Conservation (phyloP, 1,139 yeast genomes). For the Candida mesenterica region DNA sequence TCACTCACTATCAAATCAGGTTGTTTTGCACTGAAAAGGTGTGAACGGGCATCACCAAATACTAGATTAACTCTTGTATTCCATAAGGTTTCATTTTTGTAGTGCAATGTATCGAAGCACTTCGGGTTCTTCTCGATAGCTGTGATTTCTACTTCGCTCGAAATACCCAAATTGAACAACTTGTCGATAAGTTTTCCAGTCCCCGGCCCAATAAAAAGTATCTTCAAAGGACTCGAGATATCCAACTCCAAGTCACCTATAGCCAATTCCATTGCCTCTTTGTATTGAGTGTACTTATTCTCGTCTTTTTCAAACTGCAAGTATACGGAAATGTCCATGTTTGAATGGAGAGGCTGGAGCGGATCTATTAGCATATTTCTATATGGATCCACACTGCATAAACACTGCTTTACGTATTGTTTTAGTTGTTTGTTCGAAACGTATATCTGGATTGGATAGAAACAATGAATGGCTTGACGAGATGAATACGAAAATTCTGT, state of each 20-base stretch:
- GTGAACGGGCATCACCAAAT: conserved; percentile 47
- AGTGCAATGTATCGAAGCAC: conserved; percentile 50
- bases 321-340: conserved; percentile 61
- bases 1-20: conserved; percentile 70
- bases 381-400: conserved; percentile 3
- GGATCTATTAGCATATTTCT: conserved; percentile 40
- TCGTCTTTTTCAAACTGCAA: conserved; percentile 67
- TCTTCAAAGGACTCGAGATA: conserved; percentile 9
- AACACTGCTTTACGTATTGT: conserved; percentile 1
- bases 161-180: conserved; percentile 35
- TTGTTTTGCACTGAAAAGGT: conserved; percentile 27
- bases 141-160: conserved; percentile 17
- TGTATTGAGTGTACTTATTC: conserved; percentile 66
- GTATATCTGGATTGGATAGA: conserved; percentile 2
- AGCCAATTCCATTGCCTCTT: conserved; percentile 62
- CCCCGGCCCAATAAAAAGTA: conserved; percentile 84
- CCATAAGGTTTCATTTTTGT: conserved; percentile 47
- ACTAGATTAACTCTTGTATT: conserved; percentile 45
- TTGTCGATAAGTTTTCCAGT: conserved; percentile 72
- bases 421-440: not conserved
- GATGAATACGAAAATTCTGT: not conserved
- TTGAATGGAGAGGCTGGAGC: conserved; percentile 63
- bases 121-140: conserved; percentile 68
- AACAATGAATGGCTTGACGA: not conserved
- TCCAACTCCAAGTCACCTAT: conserved; percentile 26